Conservation (phyloP, 768 basidiomycete species). For the Botryobasidium botryosum region DNA sequence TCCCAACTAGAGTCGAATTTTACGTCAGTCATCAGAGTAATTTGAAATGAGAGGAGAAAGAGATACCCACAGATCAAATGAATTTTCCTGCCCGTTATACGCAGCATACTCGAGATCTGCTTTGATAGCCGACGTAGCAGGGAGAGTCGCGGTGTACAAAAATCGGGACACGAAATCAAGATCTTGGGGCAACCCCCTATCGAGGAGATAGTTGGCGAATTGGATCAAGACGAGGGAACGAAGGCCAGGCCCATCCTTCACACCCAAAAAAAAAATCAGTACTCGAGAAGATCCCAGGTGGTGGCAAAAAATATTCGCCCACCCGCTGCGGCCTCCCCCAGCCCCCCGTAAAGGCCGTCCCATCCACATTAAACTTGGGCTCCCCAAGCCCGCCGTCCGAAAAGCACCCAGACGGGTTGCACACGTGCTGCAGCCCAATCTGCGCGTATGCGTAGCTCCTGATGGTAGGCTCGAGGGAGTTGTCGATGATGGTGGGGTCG, state of each 20-base stretch:
- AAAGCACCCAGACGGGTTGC: slow-evolving; percentile 18
- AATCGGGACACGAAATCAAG: slow-evolving; percentile 13
- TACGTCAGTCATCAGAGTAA: background rate
- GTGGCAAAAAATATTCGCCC: background rate
- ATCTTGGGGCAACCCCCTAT: slow-evolving; percentile 16
- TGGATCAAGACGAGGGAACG: slow-evolving; percentile 18
- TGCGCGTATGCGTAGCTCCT: slow-evolving; percentile 17
- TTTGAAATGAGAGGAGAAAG: background rate
- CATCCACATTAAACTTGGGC: slow-evolving; percentile 20
- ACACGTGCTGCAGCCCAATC: slow-evolving; percentile 14
- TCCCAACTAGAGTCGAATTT: slow-evolving; percentile 2
- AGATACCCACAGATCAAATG: slow-evolving; percentile 21
- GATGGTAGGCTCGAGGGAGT: slow-evolving; percentile 14
- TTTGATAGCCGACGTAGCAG: slow-evolving; percentile 18
- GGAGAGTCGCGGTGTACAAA: slow-evolving; percentile 15
- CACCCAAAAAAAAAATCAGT: background rate
- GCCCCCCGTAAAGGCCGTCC: slow-evolving; percentile 15
- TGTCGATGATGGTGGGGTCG: slow-evolving; percentile 15
- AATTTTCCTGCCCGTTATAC: slow-evolving; percentile 14
- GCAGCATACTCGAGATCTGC: slow-evolving; percentile 22
- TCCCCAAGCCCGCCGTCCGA: slow-evolving; percentile 19
- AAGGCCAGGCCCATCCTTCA: slow-evolving; percentile 22
- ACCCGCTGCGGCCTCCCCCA: slow-evolving; percentile 23
- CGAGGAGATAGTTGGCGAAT: slow-evolving; percentile 19
- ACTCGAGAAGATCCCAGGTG: background rate